These are phyloP conservation scores for Tulasnella sp. DNA, from an alignment of 768 basidiomycete species.

Conservation along the genomic window DNA sequence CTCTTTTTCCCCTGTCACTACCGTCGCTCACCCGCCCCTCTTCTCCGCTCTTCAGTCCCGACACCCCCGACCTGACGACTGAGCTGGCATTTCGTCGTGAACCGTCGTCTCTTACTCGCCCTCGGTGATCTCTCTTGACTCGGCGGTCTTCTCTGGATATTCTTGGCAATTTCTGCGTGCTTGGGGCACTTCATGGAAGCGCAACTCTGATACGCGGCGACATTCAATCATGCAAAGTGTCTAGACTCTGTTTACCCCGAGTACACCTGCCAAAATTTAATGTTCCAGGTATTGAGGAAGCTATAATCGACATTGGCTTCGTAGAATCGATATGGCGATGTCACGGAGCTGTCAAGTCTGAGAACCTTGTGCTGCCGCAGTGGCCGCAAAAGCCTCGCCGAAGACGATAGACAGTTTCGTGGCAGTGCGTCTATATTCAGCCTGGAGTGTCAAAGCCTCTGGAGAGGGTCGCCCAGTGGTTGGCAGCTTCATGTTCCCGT, in stretches of 20 bases:
- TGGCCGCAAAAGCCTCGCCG: constrained; percentile 8
- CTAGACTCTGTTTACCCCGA: background rate
- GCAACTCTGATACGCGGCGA: background rate
- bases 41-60: background rate
- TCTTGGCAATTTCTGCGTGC: background rate
- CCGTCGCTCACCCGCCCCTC: background rate
- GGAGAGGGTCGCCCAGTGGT: background rate
- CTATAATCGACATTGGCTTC: background rate
- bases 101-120: background rate
- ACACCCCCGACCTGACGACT: background rate
- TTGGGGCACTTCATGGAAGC: constrained; percentile 2
- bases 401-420: constrained; percentile 3
- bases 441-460: background rate
- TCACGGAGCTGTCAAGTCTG: background rate
- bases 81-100: background rate
- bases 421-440: background rate
- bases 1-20: background rate
- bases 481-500: background rate
- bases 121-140: background rate
- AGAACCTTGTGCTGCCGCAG: constrained; percentile 8
- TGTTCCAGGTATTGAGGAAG: background rate
- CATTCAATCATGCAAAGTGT: background rate
- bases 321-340: background rate
- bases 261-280: background rate
- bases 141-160: background rate